Conservation (phyloP, 2,329 filamentous ascomycete genomes). For the Sporothrix phasma region DNA sequence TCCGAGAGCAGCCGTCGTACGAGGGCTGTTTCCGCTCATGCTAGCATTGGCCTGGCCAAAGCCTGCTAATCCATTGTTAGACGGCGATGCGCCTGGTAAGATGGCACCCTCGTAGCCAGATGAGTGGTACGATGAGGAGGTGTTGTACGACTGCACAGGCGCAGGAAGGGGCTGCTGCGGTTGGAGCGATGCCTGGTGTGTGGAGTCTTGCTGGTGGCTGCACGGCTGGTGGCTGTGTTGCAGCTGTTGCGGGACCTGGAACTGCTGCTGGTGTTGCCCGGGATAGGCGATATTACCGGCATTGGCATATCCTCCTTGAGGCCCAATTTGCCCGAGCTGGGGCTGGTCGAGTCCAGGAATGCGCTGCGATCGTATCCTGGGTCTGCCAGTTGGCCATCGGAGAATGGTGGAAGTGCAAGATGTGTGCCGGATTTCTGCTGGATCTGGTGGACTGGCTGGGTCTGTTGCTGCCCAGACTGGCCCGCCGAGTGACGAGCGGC, state of each 20-base stretch:
- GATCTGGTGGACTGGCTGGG: constrained; percentile 10
- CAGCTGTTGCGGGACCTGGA: constrained; percentile 5
- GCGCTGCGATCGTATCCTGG: not conserved
- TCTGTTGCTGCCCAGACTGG: constrained; percentile 14
- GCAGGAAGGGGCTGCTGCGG: constrained; percentile 19
- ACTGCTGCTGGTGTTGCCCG: constrained; percentile 3
- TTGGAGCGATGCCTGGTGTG: constrained; percentile 11
- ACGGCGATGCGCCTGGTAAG: constrained; percentile 32
- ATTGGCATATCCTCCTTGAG: not conserved
- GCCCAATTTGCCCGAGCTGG: not conserved
- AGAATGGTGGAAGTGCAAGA: not conserved
- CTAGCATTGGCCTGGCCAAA: not conserved
- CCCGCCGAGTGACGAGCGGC: constrained; percentile 37
- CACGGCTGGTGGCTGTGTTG: constrained; percentile 1
- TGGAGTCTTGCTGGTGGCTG: constrained; percentile 12
- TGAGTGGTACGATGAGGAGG: constrained; percentile 33
- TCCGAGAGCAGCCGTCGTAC: not conserved
- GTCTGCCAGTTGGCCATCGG: not conserved
- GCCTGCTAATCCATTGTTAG: constrained; percentile 20
- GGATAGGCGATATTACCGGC: constrained; percentile 12
- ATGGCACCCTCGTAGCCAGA: constrained; percentile 35
- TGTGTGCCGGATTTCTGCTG: not conserved
- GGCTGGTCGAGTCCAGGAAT: not conserved
- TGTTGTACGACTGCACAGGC: constrained; percentile 24
- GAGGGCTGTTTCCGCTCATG: constrained; percentile 5